Evolutionary conservation across 768 basidiomycete species (phyloP).

Genomic region (Hemileccinum rubropunctum): DNA sequence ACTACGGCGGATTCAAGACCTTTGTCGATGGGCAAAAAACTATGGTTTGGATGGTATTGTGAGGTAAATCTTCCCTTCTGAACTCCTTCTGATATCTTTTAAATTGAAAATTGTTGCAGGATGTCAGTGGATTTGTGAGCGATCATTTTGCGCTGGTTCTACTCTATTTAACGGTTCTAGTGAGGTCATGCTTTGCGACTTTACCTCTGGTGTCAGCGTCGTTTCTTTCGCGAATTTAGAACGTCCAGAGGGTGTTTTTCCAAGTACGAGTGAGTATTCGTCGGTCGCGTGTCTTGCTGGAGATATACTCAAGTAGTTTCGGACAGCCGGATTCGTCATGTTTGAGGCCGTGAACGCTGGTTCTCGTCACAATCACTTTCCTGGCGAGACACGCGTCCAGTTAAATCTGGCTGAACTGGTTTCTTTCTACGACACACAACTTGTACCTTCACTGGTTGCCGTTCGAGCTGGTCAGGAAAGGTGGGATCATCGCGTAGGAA

Average conservation of each 20-base stretch:
- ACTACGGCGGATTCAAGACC: not conserved
- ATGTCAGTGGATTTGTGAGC: conserved; percentile 47
- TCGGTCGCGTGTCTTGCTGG: too few relatives aligned
- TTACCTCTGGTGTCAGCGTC: not conserved
- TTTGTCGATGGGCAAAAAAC: not conserved
- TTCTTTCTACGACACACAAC: conserved; percentile 36
- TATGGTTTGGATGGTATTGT: not conserved
- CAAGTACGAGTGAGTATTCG: not conserved
- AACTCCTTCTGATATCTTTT: too few relatives aligned
- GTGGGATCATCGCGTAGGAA: conserved; percentile 30
- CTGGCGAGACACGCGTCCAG: conserved; percentile 35
- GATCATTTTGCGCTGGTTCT: not conserved
- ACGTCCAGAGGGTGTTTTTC: not conserved
- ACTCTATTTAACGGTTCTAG: not conserved
- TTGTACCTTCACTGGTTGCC: conserved; percentile 29
- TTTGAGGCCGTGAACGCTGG: conserved; percentile 7
- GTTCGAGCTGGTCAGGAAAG: conserved; percentile 24
- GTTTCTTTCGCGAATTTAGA: not conserved
- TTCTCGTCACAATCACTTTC: conserved; percentile 34
- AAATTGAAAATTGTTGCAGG: conserved; percentile 4
- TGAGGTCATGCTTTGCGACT: not conserved
- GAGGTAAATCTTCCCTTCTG: not conserved
- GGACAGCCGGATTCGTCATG: not conserved
- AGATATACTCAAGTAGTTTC: not conserved
- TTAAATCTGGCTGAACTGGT: conserved; percentile 33